A percentile compares a stretch with the other conserved stretches of the same genome.
Conservation (phyloP, 31 red algal species). For the Endocladia muricata region DNA sequence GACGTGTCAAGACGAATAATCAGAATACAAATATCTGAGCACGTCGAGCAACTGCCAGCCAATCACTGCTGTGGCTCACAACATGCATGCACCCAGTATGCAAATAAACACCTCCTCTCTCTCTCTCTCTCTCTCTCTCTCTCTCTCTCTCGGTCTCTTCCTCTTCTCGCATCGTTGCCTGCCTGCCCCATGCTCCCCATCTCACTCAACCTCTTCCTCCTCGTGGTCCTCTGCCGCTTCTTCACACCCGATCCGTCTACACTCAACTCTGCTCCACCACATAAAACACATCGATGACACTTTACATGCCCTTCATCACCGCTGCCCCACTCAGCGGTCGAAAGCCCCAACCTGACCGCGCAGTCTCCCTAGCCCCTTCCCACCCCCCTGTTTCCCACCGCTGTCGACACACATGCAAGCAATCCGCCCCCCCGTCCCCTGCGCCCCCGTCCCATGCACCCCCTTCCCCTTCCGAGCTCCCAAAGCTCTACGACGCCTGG, state of each 20-base stretch:
- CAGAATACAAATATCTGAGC: too few species aligned
- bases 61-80: too few species aligned
- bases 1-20: too few species aligned
- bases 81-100: too few species aligned
- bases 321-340: background rate
- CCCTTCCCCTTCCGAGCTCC: background rate
- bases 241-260: background rate
- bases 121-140: too few species aligned
- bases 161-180: too few species aligned
- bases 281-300: background rate
- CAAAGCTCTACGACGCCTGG: conserved; percentile 64
- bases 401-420: background rate
- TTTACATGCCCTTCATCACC: background rate
- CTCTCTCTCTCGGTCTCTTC: too few species aligned
- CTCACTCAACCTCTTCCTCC: background rate
- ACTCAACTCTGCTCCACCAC: background rate
- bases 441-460: background rate
- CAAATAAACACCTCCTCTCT: too few species aligned
- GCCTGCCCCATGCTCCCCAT: too few species aligned
- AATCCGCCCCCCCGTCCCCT: background rate
- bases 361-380: background rate
- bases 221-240: background rate
- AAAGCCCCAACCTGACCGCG: background rate
- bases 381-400: background rate
- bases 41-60: too few species aligned